Percentiles rank a stretch among this genome's conserved stretches.
These are phyloP conservation scores for Suhomyces guaymorum DNA, from an alignment of 1,139 yeast genomes.

Conservation along the genomic window DNA sequence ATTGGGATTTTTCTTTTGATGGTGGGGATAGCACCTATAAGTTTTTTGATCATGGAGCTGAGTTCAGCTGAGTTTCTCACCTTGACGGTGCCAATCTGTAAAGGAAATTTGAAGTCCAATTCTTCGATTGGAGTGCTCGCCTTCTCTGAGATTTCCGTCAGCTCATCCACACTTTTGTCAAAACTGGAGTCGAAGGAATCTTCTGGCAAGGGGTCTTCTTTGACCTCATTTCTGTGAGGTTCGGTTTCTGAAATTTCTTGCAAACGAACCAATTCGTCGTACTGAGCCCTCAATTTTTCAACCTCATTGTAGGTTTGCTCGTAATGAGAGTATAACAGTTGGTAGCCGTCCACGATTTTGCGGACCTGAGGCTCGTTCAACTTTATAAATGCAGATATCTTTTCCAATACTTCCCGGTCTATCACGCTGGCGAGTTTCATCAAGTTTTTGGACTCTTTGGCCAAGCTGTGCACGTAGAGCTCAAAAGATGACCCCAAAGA, in stretches of 20 bases:
- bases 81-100: constrained; percentile 31
- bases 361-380: constrained; percentile 39
- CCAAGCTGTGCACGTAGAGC: constrained; percentile 16
- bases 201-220: constrained; percentile 12
- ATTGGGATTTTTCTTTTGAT: constrained; percentile 38
- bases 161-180: constrained; percentile 7
- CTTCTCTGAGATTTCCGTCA: constrained; percentile 2
- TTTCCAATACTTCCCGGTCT: constrained; percentile 39
- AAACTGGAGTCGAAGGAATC: constrained; percentile 6
- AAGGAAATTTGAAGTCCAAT: constrained; percentile 32
- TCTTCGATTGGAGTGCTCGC: constrained; percentile 5
- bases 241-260: constrained; percentile 27
- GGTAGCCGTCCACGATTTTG: constrained; percentile 26
- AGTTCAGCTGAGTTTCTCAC: constrained; percentile 22
- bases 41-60: constrained; percentile 23
- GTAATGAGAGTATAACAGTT: constrained; percentile 31
- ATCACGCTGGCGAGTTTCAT: constrained; percentile 35
- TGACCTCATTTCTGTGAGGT: constrained; percentile 16
- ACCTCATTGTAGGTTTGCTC: constrained; percentile 26
- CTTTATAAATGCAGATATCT: constrained; percentile 39
- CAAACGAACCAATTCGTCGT: constrained; percentile 33
- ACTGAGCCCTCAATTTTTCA: constrained; percentile 33
- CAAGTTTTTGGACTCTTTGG: constrained; percentile 28
- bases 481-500: constrained; percentile 15
- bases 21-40: constrained; percentile 30